A percentile compares a stretch with the other conserved stretches of the same genome.
phyloP scores from a whole-genome alignment of 2,329 filamentous ascomycete genomes.

The Fusarium sp. region DNA sequence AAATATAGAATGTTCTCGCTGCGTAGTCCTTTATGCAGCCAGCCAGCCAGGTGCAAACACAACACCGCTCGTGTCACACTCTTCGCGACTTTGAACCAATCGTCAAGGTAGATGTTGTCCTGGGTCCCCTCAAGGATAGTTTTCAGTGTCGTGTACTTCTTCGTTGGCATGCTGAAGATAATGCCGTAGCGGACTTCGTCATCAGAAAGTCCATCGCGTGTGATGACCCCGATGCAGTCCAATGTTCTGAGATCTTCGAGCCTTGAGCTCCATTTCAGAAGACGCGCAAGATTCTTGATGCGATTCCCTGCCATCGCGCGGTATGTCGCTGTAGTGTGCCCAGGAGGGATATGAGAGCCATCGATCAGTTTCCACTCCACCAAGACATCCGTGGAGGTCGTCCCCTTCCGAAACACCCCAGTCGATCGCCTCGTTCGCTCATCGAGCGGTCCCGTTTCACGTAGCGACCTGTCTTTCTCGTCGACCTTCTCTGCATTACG shows the following conservation, averaged over 20 bases:
- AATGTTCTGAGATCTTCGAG: not conserved
- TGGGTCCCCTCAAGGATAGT: not conserved
- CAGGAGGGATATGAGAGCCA: not conserved
- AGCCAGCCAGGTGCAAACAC: not conserved
- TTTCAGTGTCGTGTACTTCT: not conserved
- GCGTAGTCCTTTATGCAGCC: not conserved
- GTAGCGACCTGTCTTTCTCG: not conserved
- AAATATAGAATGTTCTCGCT: not conserved
- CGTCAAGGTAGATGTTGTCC: not conserved
- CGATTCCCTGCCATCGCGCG: not conserved
- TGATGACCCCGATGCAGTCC: not conserved
- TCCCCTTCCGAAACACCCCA: rapidly evolving
- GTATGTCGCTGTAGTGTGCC: not conserved
- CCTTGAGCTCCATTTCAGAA: not conserved
- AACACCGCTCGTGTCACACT: not conserved
- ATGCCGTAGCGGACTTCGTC: not conserved
- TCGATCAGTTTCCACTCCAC: not conserved
- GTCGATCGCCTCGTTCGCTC: rapidly evolving
- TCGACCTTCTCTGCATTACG: not conserved
- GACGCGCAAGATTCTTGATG: not conserved
- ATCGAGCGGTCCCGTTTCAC: not conserved
- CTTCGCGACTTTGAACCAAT: not conserved
- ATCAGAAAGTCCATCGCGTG: rapidly evolving
- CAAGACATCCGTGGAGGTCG: not conserved
- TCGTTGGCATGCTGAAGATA: not conserved